Base-by-base conservation (phyloP, 2,329 filamentous ascomycete species). In the Aspergillus sergii region DNA sequence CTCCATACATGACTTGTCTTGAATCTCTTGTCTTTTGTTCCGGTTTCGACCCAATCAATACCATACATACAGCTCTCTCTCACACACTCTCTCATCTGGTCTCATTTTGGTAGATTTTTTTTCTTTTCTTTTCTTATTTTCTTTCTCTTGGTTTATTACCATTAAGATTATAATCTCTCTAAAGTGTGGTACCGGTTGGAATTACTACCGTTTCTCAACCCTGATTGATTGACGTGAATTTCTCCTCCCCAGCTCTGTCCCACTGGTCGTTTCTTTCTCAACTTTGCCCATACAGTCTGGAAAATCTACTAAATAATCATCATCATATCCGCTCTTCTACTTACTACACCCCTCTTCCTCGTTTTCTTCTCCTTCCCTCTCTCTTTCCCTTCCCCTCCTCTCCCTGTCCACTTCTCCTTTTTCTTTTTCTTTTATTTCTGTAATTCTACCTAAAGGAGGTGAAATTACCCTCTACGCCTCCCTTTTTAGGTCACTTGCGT, bases 401-500 rank as follows among this genome's bases (percentile, higher is more conserved):
- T 54, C 58, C 30, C 57, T 34, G 43, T 58, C 51, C 62, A 48
- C 54, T 26, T 46, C 46, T 32, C 21, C 43, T 53, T 11, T 36
- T 53, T 46, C 26, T 51, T 5, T 14, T 6, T 36, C 4, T 36
- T 36, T 36, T 7, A 7, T 16, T 55, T 53, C 34, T 39, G 4
- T 32, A n/a, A 14, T 39, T 55, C 30, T 26, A 26, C 32, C 21
- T 39, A 16, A 11, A 39, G 32, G 21, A 36, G 21, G 32, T 55
- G 51, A 8, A 48, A 9, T 53, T 59, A 21, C 59, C 59, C 60
- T 46, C 58, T 64, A 32, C 28, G 9, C 26, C 58, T 63, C 46
- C 61, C 54, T 60, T 63, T 68, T 70, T 68, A 63, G 68, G 63
- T 65, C 67, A 65, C 68, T 66, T 70, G 64, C 69, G 62, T 69